Conservation (phyloP, 805 yeast genomes). For the Cyberlindnera mississippiensis region DNA sequence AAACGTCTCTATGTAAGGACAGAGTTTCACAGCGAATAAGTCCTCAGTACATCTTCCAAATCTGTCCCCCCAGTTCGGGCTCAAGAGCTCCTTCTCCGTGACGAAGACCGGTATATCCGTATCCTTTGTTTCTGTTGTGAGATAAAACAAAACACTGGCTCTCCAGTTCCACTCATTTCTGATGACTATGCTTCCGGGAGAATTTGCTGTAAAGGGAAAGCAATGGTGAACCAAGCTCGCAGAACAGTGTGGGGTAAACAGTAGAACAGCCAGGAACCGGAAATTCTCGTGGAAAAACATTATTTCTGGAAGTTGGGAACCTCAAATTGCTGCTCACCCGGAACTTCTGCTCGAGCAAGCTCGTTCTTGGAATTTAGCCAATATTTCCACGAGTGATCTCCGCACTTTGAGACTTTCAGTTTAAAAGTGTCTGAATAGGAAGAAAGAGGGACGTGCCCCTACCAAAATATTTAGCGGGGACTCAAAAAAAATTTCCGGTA, state of each 20-base stretch:
- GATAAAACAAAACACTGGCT: constrained; percentile 4
- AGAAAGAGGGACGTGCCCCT: too few species aligned
- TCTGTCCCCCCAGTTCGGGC: constrained; percentile 3
- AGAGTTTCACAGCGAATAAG: constrained; percentile 1
- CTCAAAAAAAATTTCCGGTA: constrained; percentile 25
- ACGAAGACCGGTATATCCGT: constrained; percentile 7
- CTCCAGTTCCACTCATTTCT: constrained; percentile 8
- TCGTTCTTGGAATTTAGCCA: too few species aligned
- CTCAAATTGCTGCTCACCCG: too few species aligned
- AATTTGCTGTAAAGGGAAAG: not conserved
- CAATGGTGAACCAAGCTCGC: not conserved
- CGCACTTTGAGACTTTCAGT: too few species aligned
- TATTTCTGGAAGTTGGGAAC: too few species aligned
- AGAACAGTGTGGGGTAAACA: too few species aligned
- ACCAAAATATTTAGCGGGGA: too few species aligned
- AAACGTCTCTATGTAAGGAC: not conserved
- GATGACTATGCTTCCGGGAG: not conserved
- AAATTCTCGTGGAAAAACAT: too few species aligned
- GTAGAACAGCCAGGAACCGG: too few species aligned
- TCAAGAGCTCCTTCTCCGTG: not conserved
- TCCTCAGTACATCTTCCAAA: constrained; percentile 8
- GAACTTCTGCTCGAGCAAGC: too few species aligned
- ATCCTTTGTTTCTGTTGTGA: not conserved
- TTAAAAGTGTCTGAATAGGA: too few species aligned
- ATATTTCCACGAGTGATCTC: too few species aligned